phyloP scores from a whole-genome alignment of 2,329 filamentous ascomycete genomes.

The Fusarium sp. region DNA sequence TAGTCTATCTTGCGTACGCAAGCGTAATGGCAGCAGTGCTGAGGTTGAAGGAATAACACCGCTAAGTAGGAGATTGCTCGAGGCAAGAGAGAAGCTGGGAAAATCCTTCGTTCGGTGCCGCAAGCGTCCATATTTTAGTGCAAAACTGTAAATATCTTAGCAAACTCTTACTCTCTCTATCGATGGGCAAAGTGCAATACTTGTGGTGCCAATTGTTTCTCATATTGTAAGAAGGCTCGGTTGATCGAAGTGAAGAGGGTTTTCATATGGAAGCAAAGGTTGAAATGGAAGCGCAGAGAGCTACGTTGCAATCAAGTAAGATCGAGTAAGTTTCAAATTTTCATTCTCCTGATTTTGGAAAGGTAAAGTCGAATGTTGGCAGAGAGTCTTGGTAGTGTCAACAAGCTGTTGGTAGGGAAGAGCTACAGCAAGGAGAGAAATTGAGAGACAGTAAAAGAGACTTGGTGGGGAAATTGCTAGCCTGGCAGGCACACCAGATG shows the following conservation, averaged over 20 bases:
- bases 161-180: neutral
- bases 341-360: neutral
- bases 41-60: conserved; percentile 14
- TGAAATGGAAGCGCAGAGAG: neutral
- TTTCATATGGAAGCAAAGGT: neutral
- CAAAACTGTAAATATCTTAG: neutral
- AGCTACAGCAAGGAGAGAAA: neutral
- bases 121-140: neutral
- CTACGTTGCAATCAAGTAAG: neutral
- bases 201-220: neutral
- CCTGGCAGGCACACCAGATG: neutral
- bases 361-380: neutral
- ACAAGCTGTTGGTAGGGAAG: neutral
- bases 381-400: neutral
- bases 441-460: neutral
- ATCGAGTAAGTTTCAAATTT: neutral
- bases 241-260: neutral
- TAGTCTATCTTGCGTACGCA: conserved; percentile 28
- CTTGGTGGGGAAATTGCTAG: neutral
- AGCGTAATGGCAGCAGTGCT: conserved; percentile 27
- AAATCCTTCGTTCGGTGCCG: neutral
- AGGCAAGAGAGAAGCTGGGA: neutral
- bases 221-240: neutral
- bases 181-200: no score
- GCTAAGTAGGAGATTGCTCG: neutral